Base-by-base conservation (phyloP, 2,329 filamentous ascomycete species). In the Neofusicoccum parvum region DNA sequence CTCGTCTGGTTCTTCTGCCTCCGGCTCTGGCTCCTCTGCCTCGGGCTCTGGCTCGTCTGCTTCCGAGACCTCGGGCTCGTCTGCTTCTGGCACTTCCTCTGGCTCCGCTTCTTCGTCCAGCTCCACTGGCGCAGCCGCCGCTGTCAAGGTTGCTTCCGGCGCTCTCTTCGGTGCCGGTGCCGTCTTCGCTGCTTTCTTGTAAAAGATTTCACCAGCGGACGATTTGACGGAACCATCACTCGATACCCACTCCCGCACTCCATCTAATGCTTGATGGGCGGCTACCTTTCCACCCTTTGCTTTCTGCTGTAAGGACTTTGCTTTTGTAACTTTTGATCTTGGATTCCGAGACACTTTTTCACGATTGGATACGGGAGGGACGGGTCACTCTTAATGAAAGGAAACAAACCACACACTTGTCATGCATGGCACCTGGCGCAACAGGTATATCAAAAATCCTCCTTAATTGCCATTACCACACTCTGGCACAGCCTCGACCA, bases 101-200 rank as follows among this genome's bases (percentile, higher is more conserved):
- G 32, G 65, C 41, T 64, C 62, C 17, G 60, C 68, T 34, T 46
- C 60, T 27, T 66, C 67, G 46, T 54, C 53, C 48, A 54, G 48
- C 54, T 70, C 67, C 20, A 66, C 70, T 27, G 53, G 49, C 37
- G 62, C 65, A 39, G 53, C 53, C 12, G 27, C 63, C 39, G 60
- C 45, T 49, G 59, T 56, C 65, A 63, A 63, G 58, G 58, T 56
- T n/a, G 65, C 65, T 17, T 66, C 65, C 10, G 65, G 65, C 49
- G 65, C 65, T 43, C 65, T 66, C 58, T 32, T 66, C 58, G 65
- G 65, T 46, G 65, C 65, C 34, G 65, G 58, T 58, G 65, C 58
- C 58, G 34, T 66, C 48, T 56, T 63, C 50, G 65, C 65, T 39
- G 58, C 50, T 34, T 66, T 66, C 65, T 34, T 66, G 58, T 66